Conservation (phyloP, 768 basidiomycete species). For the Phlegmacium glaucopus region DNA sequence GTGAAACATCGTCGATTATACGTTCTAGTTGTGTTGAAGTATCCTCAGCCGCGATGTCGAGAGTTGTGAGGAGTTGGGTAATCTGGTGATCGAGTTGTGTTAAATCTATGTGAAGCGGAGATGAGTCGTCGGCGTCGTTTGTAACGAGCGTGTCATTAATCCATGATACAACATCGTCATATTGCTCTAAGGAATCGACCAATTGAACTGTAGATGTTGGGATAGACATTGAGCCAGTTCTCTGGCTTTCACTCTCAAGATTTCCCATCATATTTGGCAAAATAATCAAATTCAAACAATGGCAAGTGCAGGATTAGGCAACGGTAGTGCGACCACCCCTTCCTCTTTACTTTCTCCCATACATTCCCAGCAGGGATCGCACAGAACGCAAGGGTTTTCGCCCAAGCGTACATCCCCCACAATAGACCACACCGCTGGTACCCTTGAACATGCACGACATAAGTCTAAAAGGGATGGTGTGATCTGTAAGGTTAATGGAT, state of each 20-base stretch:
- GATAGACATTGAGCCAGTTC: conserved; percentile 17
- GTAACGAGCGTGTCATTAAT: conserved; percentile 59
- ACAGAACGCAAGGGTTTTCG: conserved; percentile 75
- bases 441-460: conserved; percentile 68
- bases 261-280: conserved; percentile 16
- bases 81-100: conserved; percentile 69
- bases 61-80: conserved; percentile 68
- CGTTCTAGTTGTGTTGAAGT: conserved; percentile 85
- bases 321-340: conserved; percentile 47
- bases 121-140: conserved; percentile 27
- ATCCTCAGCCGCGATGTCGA: conserved; percentile 86
- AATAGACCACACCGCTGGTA: conserved; percentile 66
- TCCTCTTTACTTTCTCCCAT: conserved; percentile 55
- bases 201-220: conserved; percentile 39
- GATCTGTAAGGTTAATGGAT: conserved; percentile 66
- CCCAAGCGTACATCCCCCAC: conserved; percentile 71
- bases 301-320: conserved; percentile 34
- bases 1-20: conserved; percentile 89
- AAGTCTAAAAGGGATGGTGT: conserved; percentile 58
- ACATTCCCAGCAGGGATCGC: conserved; percentile 67
- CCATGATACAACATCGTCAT: conserved; percentile 65
- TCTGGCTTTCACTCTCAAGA: no score
- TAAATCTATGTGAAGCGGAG: conserved; percentile 34
- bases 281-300: conserved; percentile 1
- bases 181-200: conserved; percentile 54